Percentiles rank a stretch among this genome's conserved stretches.
Conservation (phyloP, 2,329 filamentous ascomycete genomes). For the Stagonosporopsis chrysanthemi region DNA sequence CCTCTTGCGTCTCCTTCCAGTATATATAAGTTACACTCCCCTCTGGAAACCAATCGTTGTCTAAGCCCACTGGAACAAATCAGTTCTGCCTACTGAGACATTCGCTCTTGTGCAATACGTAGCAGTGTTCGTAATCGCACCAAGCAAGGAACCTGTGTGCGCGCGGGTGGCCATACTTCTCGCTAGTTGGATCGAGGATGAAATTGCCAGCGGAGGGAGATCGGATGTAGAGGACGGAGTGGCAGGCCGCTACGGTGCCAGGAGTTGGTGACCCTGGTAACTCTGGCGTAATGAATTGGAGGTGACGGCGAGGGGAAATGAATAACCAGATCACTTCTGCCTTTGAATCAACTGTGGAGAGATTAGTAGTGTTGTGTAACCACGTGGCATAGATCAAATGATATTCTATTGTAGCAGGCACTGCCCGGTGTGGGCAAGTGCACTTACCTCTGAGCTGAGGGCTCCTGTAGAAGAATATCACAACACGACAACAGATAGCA, state of each 20-base stretch:
- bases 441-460: no score
- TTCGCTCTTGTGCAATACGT: not conserved
- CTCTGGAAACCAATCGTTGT: no score
- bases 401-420: no score
- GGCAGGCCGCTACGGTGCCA: not conserved
- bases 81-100: not conserved
- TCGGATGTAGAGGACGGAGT: constrained; percentile 3
- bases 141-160: constrained; percentile 8
- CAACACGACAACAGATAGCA: no score
- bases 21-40: not conserved
- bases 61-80: not conserved
- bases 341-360: not conserved
- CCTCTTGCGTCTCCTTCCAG: not conserved
- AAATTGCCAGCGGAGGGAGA: constrained; percentile 7
- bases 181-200: constrained; percentile 6
- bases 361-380: no score
- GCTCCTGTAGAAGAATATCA: no score
- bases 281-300: not conserved
- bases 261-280: not conserved
- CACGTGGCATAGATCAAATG: no score
- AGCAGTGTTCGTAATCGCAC: not conserved
- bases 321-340: not conserved
- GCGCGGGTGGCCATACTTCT: constrained; percentile 3
- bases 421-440: no score
- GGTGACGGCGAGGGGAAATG: not conserved